Base-by-base conservation (phyloP, 1,139 yeast genomes). In the Hansenula sp. region DNA sequence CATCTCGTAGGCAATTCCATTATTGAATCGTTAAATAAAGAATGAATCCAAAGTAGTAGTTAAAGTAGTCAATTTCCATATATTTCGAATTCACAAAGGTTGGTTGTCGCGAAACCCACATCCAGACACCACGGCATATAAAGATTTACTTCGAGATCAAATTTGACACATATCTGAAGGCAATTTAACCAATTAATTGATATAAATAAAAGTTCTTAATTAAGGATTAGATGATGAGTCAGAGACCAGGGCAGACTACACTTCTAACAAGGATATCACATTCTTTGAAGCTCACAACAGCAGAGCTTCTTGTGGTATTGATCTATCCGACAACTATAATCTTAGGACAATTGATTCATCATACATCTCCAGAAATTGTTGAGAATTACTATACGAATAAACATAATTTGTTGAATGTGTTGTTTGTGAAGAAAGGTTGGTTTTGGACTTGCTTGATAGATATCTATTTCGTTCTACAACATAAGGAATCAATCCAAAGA, bases 341-440 rank as follows among this genome's bases (percentile, higher is more conserved):
- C 1, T 22, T 57, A 34, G 66, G 66, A 1, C 60, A 61, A 31
- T 25, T 61, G 3, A 39, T 61, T 14, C 33, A 35, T 30, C 38
- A 40, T 36, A 28, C 44, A 19, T 40, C 45, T 14, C 29, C 43
- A 22, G 36, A 41, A 36, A 20, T 44, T 28, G 40, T 51, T 43
- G 28, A 48, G 37, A 53, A 64, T 53, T 51, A 60, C 54, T 41
- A 46, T 37, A 48, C 54, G 3, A 48, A 53, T 33, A 55, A 53
- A 39, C 41, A 40, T 30, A 55, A 53, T 33, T 5, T 89, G 17
- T 59, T 90, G 46, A 92, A 92, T 60, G 73, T 73, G 27, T 39
- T 73, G 5, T 85, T 92, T 59, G 96, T 90, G 33, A 92, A 92
- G 56, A 71, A 71, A 32, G 97, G 97, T 3, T 92, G 98, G 98